Evolutionary conservation across 164 flowering plant species (phyloP).

Genomic region (Amborella trichopoda): DNA sequence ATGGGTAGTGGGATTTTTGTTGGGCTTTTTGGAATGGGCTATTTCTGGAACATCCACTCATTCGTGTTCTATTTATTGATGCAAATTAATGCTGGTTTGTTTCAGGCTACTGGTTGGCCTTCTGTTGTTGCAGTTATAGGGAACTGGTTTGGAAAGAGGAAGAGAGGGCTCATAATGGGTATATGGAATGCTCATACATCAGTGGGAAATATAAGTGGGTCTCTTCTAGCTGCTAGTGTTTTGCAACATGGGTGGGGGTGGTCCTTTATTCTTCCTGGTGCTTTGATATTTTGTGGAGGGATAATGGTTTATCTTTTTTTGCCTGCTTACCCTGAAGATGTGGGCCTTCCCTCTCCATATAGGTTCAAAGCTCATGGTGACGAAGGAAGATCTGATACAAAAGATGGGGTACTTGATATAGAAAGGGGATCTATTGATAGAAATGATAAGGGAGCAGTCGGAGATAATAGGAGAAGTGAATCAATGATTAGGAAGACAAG

Average conservation of each 20-base stretch:
- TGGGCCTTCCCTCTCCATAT: conserved; percentile 40
- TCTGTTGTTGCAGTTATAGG: conserved; percentile 95
- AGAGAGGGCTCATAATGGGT: conserved; percentile 90
- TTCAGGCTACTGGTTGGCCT: conserved; percentile 98
- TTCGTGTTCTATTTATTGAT: conserved; percentile 56
- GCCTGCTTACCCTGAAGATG: conserved; percentile 83
- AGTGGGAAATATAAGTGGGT: conserved; percentile 71
- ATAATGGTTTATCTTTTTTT: conserved; percentile 62
- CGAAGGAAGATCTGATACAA: conserved; percentile 3
- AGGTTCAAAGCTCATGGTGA: conserved; percentile 5
- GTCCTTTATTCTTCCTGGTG: conserved; percentile 84
- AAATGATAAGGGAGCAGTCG: not conserved
- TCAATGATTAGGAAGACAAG: conserved; percentile 13
- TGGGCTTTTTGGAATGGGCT: conserved; percentile 80
- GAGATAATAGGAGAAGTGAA: not conserved
- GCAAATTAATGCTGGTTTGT: conserved; percentile 94
- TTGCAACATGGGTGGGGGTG: conserved; percentile 91
- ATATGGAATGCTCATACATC: conserved; percentile 91
- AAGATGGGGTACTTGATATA: conserved; percentile 30
- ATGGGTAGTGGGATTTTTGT: conserved; percentile 84
- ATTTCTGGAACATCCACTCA: conserved; percentile 56
- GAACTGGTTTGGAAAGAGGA: conserved; percentile 91
- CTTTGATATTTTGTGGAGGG: conserved; percentile 48
- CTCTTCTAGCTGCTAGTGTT: conserved; percentile 70
- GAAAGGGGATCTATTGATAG: conserved; percentile 9